These are phyloP conservation scores for Parastagonospora nodorum DNA, from an alignment of 2,329 filamentous ascomycete species.

Conservation along the genomic window DNA sequence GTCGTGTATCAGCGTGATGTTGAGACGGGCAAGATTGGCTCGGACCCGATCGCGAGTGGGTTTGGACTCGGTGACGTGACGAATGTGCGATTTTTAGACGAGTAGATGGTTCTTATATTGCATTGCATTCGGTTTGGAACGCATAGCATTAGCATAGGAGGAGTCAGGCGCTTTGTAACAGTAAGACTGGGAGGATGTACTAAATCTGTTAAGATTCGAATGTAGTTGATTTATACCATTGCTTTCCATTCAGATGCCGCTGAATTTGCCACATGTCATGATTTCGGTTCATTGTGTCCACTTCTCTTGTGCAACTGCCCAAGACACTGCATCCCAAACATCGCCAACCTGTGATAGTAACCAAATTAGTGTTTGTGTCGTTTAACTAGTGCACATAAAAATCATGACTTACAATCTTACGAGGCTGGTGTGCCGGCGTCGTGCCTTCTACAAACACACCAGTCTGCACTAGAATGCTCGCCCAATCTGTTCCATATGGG, in stretches of 20 bases:
- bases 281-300: constrained; percentile 30
- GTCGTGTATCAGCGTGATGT: constrained; percentile 66
- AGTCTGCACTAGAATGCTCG: constrained; percentile 76
- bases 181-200: neutral
- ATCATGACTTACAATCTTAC: constrained; percentile 55
- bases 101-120: too few relatives aligned
- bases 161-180: too few relatives aligned
- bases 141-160: neutral
- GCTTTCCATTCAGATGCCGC: too few relatives aligned
- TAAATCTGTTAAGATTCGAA: neutral
- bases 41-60: constrained; percentile 38
- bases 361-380: neutral
- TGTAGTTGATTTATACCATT: too few relatives aligned
- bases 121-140: neutral
- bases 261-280: neutral
- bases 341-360: constrained; percentile 59
- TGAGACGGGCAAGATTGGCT: constrained; percentile 63
- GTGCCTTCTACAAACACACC: constrained; percentile 70
- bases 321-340: constrained; percentile 77
- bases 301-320: constrained; percentile 66
- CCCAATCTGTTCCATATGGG: constrained; percentile 72
- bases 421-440: constrained; percentile 65
- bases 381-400: neutral
- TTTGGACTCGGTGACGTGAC: neutral
- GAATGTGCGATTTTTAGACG: neutral